Percentiles rank a stretch among this genome's conserved stretches.
These are phyloP conservation scores for Vitis rupestris DNA, from an alignment of 164 flowering plant genomes.

Conservation along the genomic window DNA sequence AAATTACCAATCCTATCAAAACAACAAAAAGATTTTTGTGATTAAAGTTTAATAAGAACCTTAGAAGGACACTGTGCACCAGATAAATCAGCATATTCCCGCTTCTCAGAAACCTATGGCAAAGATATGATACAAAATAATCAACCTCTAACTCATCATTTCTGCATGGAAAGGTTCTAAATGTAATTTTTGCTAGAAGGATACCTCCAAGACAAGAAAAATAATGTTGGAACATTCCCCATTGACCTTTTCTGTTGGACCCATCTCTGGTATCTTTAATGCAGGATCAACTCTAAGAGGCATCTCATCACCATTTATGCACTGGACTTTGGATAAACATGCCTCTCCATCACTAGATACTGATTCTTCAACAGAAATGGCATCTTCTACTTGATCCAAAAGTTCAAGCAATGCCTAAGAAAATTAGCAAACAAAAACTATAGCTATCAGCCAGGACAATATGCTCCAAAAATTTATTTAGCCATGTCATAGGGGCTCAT, in stretches of 20 bases:
- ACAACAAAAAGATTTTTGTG: not conserved
- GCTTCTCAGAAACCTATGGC: constrained; percentile 78
- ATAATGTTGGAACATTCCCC: constrained; percentile 19
- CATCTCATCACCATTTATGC: constrained; percentile 10
- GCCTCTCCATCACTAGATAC: constrained; percentile 16
- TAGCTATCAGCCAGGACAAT: too few relatives aligned
- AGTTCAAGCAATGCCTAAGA: constrained; percentile 86
- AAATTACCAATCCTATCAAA: not conserved
- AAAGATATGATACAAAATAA: constrained; percentile 11
- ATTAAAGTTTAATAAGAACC: constrained; percentile 32
- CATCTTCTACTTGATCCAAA: constrained; percentile 95
- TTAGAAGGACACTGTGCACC: constrained; percentile 42
- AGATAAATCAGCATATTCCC: constrained; percentile 31
- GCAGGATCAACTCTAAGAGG: constrained; percentile 18
- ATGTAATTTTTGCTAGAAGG: not conserved
- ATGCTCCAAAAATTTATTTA: too few relatives aligned
- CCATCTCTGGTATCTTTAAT: constrained; percentile 3
- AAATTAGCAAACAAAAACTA: not conserved
- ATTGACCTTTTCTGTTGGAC: constrained; percentile 14
- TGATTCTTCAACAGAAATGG: constrained; percentile 64
- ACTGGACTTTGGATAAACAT: constrained; percentile 17
- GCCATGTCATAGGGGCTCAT: too few relatives aligned
- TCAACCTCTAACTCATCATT: constrained; percentile 4
- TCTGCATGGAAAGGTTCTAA: not conserved
- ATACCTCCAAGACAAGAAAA: constrained; percentile 91